phyloP scores from a whole-genome alignment of 768 basidiomycete genomes.

The Auricularia auricula-judae region DNA sequence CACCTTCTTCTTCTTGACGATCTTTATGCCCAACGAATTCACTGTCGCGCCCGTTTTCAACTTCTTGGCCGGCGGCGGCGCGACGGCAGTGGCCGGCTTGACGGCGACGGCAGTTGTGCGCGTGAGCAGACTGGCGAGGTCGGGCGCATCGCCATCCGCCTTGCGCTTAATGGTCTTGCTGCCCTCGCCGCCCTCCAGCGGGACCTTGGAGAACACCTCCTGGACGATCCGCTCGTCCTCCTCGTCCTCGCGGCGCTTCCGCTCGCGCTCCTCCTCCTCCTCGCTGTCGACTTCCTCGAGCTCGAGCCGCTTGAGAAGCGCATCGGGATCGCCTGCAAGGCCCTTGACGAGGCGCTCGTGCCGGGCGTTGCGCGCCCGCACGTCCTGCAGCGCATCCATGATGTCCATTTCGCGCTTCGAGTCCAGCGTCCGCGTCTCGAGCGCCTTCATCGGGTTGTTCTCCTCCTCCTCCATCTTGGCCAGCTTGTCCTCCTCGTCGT shows the following conservation, averaged over 20 bases:
- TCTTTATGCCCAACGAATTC: conserved; percentile 63
- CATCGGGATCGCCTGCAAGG: conserved; percentile 55
- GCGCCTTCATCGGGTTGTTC: conserved; percentile 93
- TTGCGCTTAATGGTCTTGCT: conserved; percentile 74
- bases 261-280: conserved; percentile 63
- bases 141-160: conserved; percentile 68
- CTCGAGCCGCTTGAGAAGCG: conserved; percentile 51
- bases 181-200: conserved; percentile 11
- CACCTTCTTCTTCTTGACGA: conserved; percentile 37
- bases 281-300: conserved; percentile 51
- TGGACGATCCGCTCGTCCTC: conserved; percentile 89
- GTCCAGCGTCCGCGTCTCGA: conserved; percentile 87
- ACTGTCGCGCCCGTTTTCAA: conserved; percentile 36
- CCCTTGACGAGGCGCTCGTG: conserved; percentile 48
- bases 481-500: conserved; percentile 68
- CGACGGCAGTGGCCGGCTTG: conserved; percentile 28
- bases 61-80: conserved; percentile 42
- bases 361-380: conserved; percentile 74
- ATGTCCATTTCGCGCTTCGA: conserved; percentile 98
- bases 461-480: conserved; percentile 85
- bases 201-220: conserved; percentile 73
- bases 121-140: conserved; percentile 58
- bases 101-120: conserved; percentile 33
- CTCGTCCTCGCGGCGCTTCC: conserved; percentile 56
- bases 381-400: conserved; percentile 89